Evolutionary conservation across 176 grass and related monocot species (phyloP).

Genomic region (Musa itinerans): DNA sequence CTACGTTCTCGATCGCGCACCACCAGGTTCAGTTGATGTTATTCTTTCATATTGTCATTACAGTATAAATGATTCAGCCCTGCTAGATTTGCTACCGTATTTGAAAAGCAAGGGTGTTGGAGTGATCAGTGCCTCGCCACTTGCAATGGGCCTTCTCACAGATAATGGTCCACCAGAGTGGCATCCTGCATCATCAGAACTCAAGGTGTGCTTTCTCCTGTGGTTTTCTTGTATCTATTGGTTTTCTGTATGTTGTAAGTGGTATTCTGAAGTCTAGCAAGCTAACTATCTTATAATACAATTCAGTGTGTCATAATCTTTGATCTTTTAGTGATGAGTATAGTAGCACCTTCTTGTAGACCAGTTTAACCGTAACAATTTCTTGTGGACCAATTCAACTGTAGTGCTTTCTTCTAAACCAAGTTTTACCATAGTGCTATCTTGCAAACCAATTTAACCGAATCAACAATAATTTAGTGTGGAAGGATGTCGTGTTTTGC

Average conservation of each 20-base stretch:
- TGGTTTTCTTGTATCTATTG: background rate
- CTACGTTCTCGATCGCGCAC: conserved; percentile 59
- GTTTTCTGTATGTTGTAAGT: background rate
- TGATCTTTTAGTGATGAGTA: background rate
- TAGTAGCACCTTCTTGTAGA: background rate
- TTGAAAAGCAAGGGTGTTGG: conserved; percentile 79
- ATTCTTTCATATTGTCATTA: conserved; percentile 91
- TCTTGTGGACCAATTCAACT: background rate
- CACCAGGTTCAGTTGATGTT: conserved; percentile 53
- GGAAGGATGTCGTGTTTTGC: background rate
- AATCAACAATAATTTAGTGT: background rate
- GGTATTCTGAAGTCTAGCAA: background rate
- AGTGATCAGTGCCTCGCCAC: conserved; percentile 73
- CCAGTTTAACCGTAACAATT: background rate
- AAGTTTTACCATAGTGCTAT: too few relatives aligned
- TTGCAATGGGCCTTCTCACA: conserved; percentile 82
- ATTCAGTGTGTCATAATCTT: background rate
- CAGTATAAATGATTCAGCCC: conserved; percentile 58
- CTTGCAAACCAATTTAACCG: too few relatives aligned
- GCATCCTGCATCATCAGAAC: conserved; percentile 66
- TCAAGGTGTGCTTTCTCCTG: conserved; percentile 42
- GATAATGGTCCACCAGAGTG: conserved; percentile 72
- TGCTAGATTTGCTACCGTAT: conserved; percentile 70
- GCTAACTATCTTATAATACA: background rate
- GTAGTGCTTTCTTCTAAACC: too few relatives aligned